Percentiles rank a stretch among this genome's conserved stretches.
Evolutionary conservation across 352 stramenopile genomes (phyloP).

Genomic region (Pythium phragmiticola): DNA sequence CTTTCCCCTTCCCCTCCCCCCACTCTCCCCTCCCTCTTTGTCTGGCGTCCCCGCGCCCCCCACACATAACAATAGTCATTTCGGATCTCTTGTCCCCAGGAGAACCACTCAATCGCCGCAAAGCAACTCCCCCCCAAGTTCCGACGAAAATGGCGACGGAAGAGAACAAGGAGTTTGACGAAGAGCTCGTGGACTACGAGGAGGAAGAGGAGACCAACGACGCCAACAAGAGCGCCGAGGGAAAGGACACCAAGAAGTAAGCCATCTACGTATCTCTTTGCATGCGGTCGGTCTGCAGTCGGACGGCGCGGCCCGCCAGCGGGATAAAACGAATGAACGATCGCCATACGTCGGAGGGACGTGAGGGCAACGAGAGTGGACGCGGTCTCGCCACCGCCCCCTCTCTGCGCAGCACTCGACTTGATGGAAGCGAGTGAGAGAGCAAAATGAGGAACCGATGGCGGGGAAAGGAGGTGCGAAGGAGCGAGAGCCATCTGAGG

Average conservation of each 20-base stretch:
- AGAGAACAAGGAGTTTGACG: constrained; percentile 89
- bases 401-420: constrained; percentile 11
- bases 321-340: constrained; percentile 2
- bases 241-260: constrained; percentile 92
- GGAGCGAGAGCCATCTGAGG: constrained; percentile 12
- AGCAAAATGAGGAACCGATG: neutral
- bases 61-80: constrained; percentile 13
- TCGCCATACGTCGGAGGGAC: neutral
- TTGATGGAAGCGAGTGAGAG: constrained; percentile 21
- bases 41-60: too few relatives aligned
- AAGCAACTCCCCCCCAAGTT: neutral
- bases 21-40: neutral
- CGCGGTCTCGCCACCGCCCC: neutral
- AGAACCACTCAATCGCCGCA: constrained; percentile 20
- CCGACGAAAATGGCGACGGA: constrained; percentile 54
- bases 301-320: neutral
- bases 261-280: constrained; percentile 28
- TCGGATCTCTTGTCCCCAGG: constrained; percentile 30
- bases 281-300: constrained; percentile 15
- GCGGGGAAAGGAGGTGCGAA: neutral
- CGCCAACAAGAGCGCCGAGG: constrained; percentile 69
- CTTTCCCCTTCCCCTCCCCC: constrained; percentile 23
- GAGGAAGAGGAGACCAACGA: constrained; percentile 82
- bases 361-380: neutral
- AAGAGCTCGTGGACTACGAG: constrained; percentile 89